Evolutionary conservation across 106 monocot genomes (phyloP).

Genomic region (Iris macrosiphon): DNA sequence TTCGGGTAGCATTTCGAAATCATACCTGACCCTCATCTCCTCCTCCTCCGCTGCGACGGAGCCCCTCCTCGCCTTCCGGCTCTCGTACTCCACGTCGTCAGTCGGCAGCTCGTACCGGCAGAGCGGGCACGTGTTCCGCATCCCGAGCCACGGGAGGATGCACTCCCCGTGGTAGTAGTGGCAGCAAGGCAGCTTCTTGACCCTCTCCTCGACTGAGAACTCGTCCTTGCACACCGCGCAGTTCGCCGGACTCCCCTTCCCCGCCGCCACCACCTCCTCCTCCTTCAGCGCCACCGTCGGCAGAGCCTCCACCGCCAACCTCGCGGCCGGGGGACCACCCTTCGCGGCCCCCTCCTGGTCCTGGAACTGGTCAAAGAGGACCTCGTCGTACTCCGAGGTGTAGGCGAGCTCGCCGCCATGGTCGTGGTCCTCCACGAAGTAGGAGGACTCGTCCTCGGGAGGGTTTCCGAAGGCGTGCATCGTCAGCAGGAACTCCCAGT

Average conservation of each 20-base stretch:
- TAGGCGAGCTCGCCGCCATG: conserved; percentile 44
- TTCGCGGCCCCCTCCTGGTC: conserved; percentile 40
- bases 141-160: conserved; percentile 77
- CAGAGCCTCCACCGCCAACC: conserved; percentile 48
- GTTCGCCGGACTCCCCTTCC: conserved; percentile 8
- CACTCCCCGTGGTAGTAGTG: conserved; percentile 79
- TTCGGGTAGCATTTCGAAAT: conserved; percentile 32
- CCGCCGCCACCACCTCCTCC: conserved; percentile 22
- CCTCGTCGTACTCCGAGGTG: conserved; percentile 49
- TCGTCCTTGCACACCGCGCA: conserved; percentile 88
- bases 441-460: conserved; percentile 6
- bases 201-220: conserved; percentile 36
- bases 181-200: conserved; percentile 65
- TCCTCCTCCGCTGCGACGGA: not conserved
- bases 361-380: conserved; percentile 55
- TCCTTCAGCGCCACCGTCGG: conserved; percentile 37
- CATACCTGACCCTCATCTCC: conserved; percentile 21
- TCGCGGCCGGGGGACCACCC: conserved; percentile 62
- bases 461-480: conserved; percentile 15
- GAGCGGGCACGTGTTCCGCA: conserved; percentile 83
- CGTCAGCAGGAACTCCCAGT: conserved; percentile 68
- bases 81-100: conserved; percentile 58
- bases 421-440: conserved; percentile 38
- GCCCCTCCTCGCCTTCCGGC: conserved; percentile 26
- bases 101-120: conserved; percentile 81